Conservation (phyloP, 164 flowering plant genomes). For the Hamamelis virginiana region DNA sequence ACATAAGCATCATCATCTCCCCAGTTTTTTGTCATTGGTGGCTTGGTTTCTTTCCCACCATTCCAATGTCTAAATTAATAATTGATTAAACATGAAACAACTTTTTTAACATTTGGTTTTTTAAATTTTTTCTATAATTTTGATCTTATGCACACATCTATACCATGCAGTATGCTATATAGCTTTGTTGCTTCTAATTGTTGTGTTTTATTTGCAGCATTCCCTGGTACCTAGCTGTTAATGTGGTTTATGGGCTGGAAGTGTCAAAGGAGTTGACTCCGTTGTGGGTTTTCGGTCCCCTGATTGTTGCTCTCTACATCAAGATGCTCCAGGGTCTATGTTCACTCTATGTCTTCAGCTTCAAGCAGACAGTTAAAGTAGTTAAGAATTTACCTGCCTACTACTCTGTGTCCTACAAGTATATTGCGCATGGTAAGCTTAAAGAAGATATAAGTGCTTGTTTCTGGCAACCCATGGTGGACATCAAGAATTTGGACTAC, state of each 20-base stretch:
- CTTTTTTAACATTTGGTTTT: too few species aligned
- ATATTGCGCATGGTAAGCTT: slow-evolving; percentile 52
- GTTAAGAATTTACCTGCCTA: slow-evolving; percentile 52
- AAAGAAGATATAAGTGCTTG: slow-evolving; percentile 33
- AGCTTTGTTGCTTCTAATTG: neutral
- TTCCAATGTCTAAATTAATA: too few species aligned
- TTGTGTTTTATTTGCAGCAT: slow-evolving; percentile 49
- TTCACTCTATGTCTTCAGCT: slow-evolving; percentile 62
- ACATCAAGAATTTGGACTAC: slow-evolving; percentile 50
- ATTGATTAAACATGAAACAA: too few species aligned
- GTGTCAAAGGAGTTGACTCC: slow-evolving; percentile 84
- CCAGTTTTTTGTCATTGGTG: too few species aligned
- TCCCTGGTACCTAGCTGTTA: slow-evolving; percentile 60
- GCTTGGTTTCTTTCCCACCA: too few species aligned
- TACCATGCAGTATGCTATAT: neutral
- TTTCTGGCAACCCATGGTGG: slow-evolving; percentile 48
- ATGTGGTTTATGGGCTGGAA: slow-evolving; percentile 59
- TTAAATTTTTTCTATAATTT: too few species aligned
- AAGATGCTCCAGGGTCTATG: slow-evolving; percentile 54
- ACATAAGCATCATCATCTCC: too few species aligned
- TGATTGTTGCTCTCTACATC: slow-evolving; percentile 64
- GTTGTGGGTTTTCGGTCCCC: slow-evolving; percentile 81
- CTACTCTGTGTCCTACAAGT: slow-evolving; percentile 32
- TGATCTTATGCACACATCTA: too few species aligned
- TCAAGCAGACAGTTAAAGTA: slow-evolving; percentile 52